These are phyloP conservation scores for Tulasnella sp. DNA, from an alignment of 768 basidiomycete species.

Conservation along the genomic window DNA sequence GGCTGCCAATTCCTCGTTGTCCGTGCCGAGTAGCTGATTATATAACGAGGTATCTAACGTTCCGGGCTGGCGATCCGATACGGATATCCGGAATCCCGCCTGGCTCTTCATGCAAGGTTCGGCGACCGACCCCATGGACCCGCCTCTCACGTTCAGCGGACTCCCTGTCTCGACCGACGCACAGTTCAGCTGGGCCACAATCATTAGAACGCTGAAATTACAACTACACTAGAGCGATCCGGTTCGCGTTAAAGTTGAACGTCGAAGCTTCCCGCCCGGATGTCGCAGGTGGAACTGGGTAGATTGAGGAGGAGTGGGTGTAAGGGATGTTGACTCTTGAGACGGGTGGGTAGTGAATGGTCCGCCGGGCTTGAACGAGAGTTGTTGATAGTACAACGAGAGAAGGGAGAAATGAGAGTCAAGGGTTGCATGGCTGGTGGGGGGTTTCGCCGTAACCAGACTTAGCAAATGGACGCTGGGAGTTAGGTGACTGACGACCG, in stretches of 20 bases:
- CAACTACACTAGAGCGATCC: too few species aligned
- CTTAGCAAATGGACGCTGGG: neutral
- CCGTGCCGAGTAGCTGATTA: neutral
- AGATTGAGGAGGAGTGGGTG: slow-evolving; percentile 27
- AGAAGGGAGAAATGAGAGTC: neutral
- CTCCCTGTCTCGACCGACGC: too few species aligned
- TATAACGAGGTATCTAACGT: neutral
- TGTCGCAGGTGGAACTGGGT: slow-evolving; percentile 13
- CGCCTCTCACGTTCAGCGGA: too few species aligned
- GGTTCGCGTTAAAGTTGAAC: slow-evolving; percentile 9
- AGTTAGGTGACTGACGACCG: neutral
- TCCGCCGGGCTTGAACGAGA: neutral
- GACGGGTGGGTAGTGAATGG: slow-evolving; percentile 10
- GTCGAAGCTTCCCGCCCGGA: slow-evolving; percentile 13
- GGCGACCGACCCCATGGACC: too few species aligned
- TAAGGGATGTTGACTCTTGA: slow-evolving; percentile 15
- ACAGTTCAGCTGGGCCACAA: slow-evolving; percentile 3
- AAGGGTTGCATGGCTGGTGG: neutral
- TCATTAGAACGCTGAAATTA: too few species aligned
- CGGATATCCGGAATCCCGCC: slow-evolving; percentile 24
- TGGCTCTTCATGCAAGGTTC: too few species aligned
- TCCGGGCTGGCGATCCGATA: neutral
- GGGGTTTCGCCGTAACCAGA: neutral
- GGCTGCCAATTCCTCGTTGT: neutral
- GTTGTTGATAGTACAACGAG: slow-evolving; percentile 2